Evolutionary conservation across 2,329 filamentous ascomycete genomes (phyloP), one percentile per base, ranked within the genome.

Genomic region (Penicillium sp.): DNA sequence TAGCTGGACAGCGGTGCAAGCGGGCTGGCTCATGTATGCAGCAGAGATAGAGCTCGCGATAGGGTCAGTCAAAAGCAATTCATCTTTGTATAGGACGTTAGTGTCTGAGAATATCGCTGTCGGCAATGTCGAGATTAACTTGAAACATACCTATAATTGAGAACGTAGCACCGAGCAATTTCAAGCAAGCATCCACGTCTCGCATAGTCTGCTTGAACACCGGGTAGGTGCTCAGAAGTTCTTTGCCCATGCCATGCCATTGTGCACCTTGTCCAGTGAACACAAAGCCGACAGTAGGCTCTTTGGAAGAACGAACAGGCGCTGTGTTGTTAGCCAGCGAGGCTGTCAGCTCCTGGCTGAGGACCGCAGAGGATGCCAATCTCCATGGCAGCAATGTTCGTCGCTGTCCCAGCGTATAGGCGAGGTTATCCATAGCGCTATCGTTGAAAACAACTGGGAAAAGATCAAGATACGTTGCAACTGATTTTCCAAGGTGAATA

Each of bases 181-280:
- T 61, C 53, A 66, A 46, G 38, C 56, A 57, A 14, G 35, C 29
- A 42, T 66, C 63, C 16, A 66, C 59, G 18, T 38, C 37, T 26
- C 59, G 20, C 57, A 66, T 60, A 2, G 61, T 58, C n/a, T 56
- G 37, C 4, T 40, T 5, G 43, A 66, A 69, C 5, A 65, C 31
- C 0, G 67, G 64, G n/a, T 68, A 68, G 5, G 59, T 54, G 7
- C 42, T 22, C n/a, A 68, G 42, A 5, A 72, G 62, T 44, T 72
- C 65, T 31, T 64, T 62, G 14, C 71, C 72, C 72, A 74, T 74
- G 2, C 59, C 61, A 48, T 66, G 61, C 65, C 68, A 74, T 48
- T 74, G 71, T 7, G 72, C 72, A 20, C 72, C 72, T 55, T 74
- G 72, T 5, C 72, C 72, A 8, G 72, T 74, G 47, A 74, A 73